Evolutionary conservation across 2,329 filamentous ascomycete genomes (phyloP), one percentile per base, ranked within the genome.

Genomic region (Cylindrodendrum hubeiense): DNA sequence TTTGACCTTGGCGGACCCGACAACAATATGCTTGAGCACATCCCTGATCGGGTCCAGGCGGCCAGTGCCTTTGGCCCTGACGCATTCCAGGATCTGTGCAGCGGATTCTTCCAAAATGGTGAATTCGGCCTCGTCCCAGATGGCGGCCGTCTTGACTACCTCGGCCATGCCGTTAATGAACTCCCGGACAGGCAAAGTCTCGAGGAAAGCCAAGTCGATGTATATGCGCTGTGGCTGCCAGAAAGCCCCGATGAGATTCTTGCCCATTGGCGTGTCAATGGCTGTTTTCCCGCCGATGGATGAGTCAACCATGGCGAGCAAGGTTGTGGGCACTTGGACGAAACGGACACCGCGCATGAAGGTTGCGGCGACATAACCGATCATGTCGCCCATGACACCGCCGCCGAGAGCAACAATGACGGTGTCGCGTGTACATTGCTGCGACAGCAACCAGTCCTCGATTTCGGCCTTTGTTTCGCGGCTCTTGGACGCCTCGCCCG

Each of bases 111-210:
- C 96, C 19, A 99, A 85, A 13, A 91, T 83, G 46, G 91, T 87
- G 77, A 99, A 99, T 76, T 98, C 95, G 10, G 86, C 82, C 79
- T 97, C 94, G 75, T 97, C 90, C 89, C 95, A 98, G 73, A 99
- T 98, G 58, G 96, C 96, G 3, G 96, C 96, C 4, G 96, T 99
- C 87, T 98, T 98, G 78, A 98, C 88, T 30, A 99, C 95, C 83
- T 99, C 96, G 26, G 95, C 96, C 95, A 99, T 98, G 66, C 96
- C 96, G 79, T 99, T 99, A 81, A 98, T 94, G 76, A 99, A 95
- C 81, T 99, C 95, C 71, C 96, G 88, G 69, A 91, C 90, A 1
- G 95, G 95, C 21, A 99, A 85, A 1, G 94, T 97, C 77, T 97
- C 93, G 60, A 99, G 85, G 77, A 99, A 98, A 60, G 90, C 87